Percentiles rank a stretch among this genome's conserved stretches.
These are phyloP conservation scores for Coemansia sp. DNA, from an alignment of 192 early-diverging fungal genomes.

Conservation along the genomic window DNA sequence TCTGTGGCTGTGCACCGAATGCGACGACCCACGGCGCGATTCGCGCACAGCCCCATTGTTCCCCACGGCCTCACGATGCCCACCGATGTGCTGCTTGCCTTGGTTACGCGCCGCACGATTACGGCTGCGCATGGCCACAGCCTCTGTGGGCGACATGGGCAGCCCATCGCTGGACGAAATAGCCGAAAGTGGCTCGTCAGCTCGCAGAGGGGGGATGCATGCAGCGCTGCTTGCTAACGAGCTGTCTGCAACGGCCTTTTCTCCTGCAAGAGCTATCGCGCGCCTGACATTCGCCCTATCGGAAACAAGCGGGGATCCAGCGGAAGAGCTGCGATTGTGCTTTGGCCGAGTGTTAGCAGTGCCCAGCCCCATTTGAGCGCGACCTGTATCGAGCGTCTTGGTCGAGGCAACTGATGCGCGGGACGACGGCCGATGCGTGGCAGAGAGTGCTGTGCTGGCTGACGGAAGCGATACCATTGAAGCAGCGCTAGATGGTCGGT, in stretches of 20 bases:
- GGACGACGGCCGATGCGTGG: conserved; percentile 41
- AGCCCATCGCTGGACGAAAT: conserved; percentile 22
- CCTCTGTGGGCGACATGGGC: conserved; percentile 40
- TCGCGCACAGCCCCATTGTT: conserved; percentile 7
- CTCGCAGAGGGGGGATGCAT: conserved; percentile 16
- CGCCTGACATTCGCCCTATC: conserved; percentile 24
- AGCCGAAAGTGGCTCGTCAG: conserved; percentile 10
- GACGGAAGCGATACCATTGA: conserved; percentile 19
- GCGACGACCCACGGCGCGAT: conserved; percentile 25
- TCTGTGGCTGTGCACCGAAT: conserved; percentile 21
- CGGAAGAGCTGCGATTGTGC: conserved; percentile 49
- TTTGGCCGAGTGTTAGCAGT: conserved; percentile 8
- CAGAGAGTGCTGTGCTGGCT: background rate
- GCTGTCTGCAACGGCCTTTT: conserved; percentile 12
- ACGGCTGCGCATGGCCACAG: conserved; percentile 33
- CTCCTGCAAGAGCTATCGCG: conserved; percentile 29
- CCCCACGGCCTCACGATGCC: background rate
- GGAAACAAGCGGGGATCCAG: conserved; percentile 33
- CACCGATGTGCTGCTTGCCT: background rate
- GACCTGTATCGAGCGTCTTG: conserved; percentile 18
- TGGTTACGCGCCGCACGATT: conserved; percentile 16
- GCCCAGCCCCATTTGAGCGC: conserved; percentile 15
- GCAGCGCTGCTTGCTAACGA: background rate
- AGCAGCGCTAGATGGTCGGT: conserved; percentile 35
- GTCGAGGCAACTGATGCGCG: conserved; percentile 39